Conservation (phyloP, 495 filamentous ascomycete genomes). For the Neurospora sp. region DNA sequence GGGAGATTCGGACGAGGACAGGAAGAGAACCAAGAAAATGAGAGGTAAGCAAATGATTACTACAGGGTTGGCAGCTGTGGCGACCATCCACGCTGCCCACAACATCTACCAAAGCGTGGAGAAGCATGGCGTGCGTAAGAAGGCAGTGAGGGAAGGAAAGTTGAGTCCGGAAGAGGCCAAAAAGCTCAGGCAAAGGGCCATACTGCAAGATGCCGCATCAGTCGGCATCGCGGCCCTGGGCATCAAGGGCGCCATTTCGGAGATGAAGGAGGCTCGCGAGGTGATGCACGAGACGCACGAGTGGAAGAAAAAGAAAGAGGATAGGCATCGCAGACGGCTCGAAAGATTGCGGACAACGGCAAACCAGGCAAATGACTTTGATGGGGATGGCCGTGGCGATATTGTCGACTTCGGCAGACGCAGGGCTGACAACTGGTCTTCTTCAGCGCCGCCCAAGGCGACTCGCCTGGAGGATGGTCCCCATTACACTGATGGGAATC, state of each 20-base stretch:
- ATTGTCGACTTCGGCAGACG: slow-evolving; percentile 21
- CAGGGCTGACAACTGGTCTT: slow-evolving; percentile 29
- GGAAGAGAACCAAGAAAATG: slow-evolving; percentile 63
- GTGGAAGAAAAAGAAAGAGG: slow-evolving; percentile 31
- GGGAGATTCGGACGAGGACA: slow-evolving; percentile 69
- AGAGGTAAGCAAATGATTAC: slow-evolving; percentile 76
- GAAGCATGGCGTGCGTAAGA: slow-evolving; percentile 57
- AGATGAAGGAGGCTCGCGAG: slow-evolving; percentile 42
- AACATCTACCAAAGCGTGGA: slow-evolving; percentile 67
- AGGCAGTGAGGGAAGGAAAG: slow-evolving; percentile 61
- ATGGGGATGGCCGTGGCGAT: slow-evolving; percentile 13
- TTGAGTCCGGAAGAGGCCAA: slow-evolving; percentile 64
- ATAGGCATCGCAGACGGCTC: slow-evolving; percentile 29
- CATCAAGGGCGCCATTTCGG: slow-evolving; percentile 70
- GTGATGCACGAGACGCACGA: slow-evolving; percentile 28
- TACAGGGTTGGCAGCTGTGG: slow-evolving; percentile 72
- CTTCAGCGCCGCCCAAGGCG: slow-evolving; percentile 24
- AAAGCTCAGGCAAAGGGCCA: slow-evolving; percentile 63
- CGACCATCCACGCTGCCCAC: slow-evolving; percentile 82
- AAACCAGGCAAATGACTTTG: not conserved
- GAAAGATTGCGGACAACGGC: slow-evolving; percentile 20
- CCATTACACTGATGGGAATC: slow-evolving; percentile 42
- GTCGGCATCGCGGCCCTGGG: slow-evolving; percentile 78
- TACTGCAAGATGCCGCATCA: slow-evolving; percentile 63
- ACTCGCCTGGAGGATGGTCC: slow-evolving; percentile 30